Base-by-base conservation (phyloP, 2,329 filamentous ascomycete species). In the Penicillium sp. region DNA sequence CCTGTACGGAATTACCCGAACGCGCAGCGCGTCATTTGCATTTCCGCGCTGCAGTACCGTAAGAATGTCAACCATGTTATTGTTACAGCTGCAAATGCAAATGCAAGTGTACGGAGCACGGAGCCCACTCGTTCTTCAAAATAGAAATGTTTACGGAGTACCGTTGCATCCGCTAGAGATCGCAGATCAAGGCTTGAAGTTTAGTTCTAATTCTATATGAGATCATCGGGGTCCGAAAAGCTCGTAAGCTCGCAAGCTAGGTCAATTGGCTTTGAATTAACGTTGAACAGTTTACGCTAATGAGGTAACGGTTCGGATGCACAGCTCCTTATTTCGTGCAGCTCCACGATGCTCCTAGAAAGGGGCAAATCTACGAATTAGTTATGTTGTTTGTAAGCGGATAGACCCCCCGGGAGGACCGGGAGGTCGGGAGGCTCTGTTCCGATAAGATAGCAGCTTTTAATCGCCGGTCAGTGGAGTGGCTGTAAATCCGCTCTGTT, bases 301-400 rank as follows among this genome's bases (percentile, higher is more conserved):
- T 29, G 34, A 29, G 21, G 45, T 48, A 61, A 61, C 55, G 55
- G 60, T 50, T 44, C 47, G 45, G 40, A 38, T 54, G 53, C 58
- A 61, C 43, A 16, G 38, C 5, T 45, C 39, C 36, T 52, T 48
- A 51, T 48, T 60, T 54, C 41, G 48, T 57, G 50, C 54, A 54
- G 54, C 45, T 52, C 58, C 50, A 60, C 34, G 34, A 36, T 36
- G 14, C 34, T 36, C 34, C 34, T 36, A 40, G 38, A 47, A 46
- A 31, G 38, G 47, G 29, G 46, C 29, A 34, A 52, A 36, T 5
- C 4, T 36, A n/a, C 34, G 24, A 6, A 27, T 8, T n/a, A n/a
- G n/a, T n/a, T 5, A 45, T 6, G 13, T 34, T 34, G 32, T 34
- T 34, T 13, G n/a, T 40, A 18, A 46, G n/a, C 24, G 8, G 5